A percentile compares a stretch with the other conserved stretches of the same genome.
phyloP scores from a whole-genome alignment of 352 stramenopile species.

The Globisporangium mamillatum region DNA sequence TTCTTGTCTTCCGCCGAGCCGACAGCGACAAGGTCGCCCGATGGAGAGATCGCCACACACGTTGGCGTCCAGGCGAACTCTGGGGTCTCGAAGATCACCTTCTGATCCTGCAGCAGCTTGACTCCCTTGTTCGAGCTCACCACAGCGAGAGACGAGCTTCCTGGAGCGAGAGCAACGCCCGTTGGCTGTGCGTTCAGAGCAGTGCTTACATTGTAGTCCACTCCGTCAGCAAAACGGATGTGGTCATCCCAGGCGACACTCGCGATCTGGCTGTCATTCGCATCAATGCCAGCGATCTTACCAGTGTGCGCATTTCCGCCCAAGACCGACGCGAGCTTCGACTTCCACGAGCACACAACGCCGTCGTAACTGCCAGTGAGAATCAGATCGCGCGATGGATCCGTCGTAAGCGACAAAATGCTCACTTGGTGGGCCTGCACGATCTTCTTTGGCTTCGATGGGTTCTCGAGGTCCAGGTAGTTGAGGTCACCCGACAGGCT shows the following conservation, averaged over 20 bases:
- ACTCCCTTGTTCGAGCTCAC: constrained; percentile 83
- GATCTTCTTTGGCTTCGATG: constrained; percentile 70
- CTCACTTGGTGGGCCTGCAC: constrained; percentile 91
- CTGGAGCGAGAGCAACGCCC: constrained; percentile 53
- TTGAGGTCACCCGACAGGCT: constrained; percentile 86
- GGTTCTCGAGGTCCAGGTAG: constrained; percentile 66
- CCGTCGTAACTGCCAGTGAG: constrained; percentile 95
- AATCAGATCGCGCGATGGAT: constrained; percentile 63
- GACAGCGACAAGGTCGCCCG: constrained; percentile 70
- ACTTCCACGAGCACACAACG: constrained; percentile 90
- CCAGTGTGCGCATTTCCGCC: constrained; percentile 48
- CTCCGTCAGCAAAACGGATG: constrained; percentile 64
- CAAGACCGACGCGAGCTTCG: constrained; percentile 45
- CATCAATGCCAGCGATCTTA: constrained; percentile 83
- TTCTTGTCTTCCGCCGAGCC: constrained; percentile 84
- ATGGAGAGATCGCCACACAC: constrained; percentile 69
- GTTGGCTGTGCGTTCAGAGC: constrained; percentile 68
- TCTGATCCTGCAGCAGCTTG: constrained; percentile 71
- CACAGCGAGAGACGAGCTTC: constrained; percentile 44
- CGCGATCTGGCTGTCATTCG: constrained; percentile 59
- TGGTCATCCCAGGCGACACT: constrained; percentile 93
- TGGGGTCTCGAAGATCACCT: constrained; percentile 69
- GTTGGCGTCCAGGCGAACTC: constrained; percentile 79
- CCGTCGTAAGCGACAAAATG: constrained; percentile 86
- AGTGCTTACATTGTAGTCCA: constrained; percentile 59